These are phyloP conservation scores for Ophiostoma ips DNA, from an alignment of 2,329 filamentous ascomycete genomes.

Conservation along the genomic window DNA sequence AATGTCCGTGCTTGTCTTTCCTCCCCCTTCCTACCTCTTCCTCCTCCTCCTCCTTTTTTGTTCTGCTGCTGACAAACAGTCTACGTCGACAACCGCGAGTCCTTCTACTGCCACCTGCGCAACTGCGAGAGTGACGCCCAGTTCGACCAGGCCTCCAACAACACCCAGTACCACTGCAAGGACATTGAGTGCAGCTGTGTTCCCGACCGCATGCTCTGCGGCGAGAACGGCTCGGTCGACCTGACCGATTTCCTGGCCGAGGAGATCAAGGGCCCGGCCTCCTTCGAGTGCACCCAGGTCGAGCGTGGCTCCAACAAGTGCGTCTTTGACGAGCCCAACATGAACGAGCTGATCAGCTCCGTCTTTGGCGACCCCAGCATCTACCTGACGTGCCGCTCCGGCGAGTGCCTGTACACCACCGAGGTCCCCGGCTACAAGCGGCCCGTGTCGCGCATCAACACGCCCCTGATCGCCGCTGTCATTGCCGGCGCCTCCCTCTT, in stretches of 20 bases:
- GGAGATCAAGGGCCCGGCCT: slow-evolving; percentile 73
- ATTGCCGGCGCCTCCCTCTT: slow-evolving; percentile 74
- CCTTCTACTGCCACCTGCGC: slow-evolving; percentile 86
- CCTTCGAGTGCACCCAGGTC: slow-evolving; percentile 59
- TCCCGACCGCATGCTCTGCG: slow-evolving; percentile 83
- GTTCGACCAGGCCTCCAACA: slow-evolving; percentile 57
- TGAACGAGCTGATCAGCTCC: slow-evolving; percentile 77
- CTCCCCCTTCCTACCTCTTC: too few species aligned
- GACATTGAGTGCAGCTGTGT: slow-evolving; percentile 80
- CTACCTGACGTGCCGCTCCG: slow-evolving; percentile 63
- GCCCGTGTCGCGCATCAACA: slow-evolving; percentile 91
- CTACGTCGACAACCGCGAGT: slow-evolving; percentile 89
- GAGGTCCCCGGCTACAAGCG: slow-evolving; percentile 83
- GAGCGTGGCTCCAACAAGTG: slow-evolving; percentile 53
- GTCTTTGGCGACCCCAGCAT: slow-evolving; percentile 92
- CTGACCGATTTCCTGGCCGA: slow-evolving; percentile 77
- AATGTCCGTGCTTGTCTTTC: slow-evolving; percentile 24
- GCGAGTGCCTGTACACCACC: slow-evolving; percentile 86
- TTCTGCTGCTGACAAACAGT: slow-evolving; percentile 41
- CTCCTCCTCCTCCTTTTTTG: too few species aligned
- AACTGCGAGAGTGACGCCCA: slow-evolving; percentile 63
- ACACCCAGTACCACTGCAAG: slow-evolving; percentile 72
- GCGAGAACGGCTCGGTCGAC: slow-evolving; percentile 80
- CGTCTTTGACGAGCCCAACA: slow-evolving; percentile 77
- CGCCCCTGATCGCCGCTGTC: slow-evolving; percentile 83